These are phyloP conservation scores for Globisporangium yorkense DNA, from an alignment of 352 stramenopile species.

Conservation along the genomic window DNA sequence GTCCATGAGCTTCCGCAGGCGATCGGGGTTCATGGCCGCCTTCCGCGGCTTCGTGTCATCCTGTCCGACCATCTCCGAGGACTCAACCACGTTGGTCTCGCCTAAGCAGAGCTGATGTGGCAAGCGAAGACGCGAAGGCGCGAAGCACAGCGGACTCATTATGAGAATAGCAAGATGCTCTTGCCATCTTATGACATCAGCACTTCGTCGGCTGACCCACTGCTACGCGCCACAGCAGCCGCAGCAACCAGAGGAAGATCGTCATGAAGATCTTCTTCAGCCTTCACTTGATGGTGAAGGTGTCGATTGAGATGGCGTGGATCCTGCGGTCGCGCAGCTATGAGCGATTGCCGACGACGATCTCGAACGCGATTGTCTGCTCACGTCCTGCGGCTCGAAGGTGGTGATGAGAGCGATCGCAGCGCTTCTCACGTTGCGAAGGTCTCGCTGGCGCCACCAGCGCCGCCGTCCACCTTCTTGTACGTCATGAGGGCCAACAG, in stretches of 20 bases:
- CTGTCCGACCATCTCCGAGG: constrained; percentile 3
- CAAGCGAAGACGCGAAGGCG: too few species aligned
- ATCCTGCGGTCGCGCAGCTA: constrained; percentile 10
- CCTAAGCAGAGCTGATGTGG: not conserved
- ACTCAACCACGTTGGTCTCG: not conserved
- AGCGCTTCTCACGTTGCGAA: too few species aligned
- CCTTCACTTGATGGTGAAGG: not conserved
- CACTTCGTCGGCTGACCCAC: not conserved
- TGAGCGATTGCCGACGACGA: constrained; percentile 8
- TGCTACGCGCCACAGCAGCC: constrained; percentile 1
- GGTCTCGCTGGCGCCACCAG: not conserved
- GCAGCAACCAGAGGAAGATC: constrained; percentile 4
- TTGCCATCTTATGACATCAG: not conserved
- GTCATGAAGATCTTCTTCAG: constrained; percentile 4
- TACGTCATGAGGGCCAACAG: constrained; percentile 30
- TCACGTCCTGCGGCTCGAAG: too few species aligned
- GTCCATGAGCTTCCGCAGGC: constrained; percentile 60
- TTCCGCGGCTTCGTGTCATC: constrained; percentile 22
- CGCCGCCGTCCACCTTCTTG: constrained; percentile 5
- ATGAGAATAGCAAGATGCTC: too few species aligned
- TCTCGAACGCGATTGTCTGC: not conserved
- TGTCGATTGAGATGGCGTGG: not conserved
- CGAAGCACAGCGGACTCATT: too few species aligned
- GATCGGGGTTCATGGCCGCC: constrained; percentile 42
- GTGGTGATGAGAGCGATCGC: too few species aligned